A percentile compares a stretch with the other conserved stretches of the same genome.
Conservation (phyloP, 495 filamentous ascomycete genomes). For the Talaromyces wortmannii region DNA sequence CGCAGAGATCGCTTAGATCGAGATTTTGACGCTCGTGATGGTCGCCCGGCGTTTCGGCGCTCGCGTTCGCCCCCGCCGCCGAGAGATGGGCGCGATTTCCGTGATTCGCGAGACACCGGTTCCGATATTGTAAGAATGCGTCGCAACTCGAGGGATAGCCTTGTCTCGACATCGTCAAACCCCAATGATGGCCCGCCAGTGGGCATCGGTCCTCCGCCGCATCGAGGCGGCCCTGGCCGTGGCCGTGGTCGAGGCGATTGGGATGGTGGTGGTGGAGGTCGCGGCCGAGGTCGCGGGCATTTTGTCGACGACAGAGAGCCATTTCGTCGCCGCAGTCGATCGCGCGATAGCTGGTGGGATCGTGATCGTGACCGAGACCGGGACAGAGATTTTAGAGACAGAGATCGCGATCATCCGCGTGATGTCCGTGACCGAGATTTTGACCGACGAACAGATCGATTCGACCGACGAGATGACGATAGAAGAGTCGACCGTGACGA, state of each 20-base stretch:
- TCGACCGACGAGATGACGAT: constrained; percentile 43
- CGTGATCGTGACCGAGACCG: constrained; percentile 30
- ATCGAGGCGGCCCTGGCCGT: constrained; percentile 50
- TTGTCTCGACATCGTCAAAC: constrained; percentile 62
- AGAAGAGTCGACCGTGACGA: constrained; percentile 39
- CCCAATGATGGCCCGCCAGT: constrained; percentile 54
- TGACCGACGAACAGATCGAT: constrained; percentile 28
- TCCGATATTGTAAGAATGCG: constrained; percentile 42
- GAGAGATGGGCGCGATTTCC: constrained; percentile 33
- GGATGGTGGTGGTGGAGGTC: constrained; percentile 41
- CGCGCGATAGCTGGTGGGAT: constrained; percentile 58
- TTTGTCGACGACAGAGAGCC: constrained; percentile 59
- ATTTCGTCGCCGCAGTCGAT: constrained; percentile 56
- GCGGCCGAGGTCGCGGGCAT: constrained; percentile 43
- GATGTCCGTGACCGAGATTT: constrained; percentile 24
- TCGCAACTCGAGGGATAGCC: constrained; percentile 52
- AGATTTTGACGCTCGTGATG: constrained; percentile 38
- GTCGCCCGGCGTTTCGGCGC: constrained; percentile 32
- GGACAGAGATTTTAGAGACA: constrained; percentile 32
- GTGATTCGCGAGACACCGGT: constrained; percentile 35
- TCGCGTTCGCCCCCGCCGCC: constrained; percentile 34
- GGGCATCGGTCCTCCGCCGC: constrained; percentile 39
- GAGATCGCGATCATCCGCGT: constrained; percentile 30
- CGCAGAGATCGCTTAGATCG: constrained; percentile 26
- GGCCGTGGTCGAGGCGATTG: constrained; percentile 62